Percentiles rank a stretch among this genome's conserved stretches.
These are phyloP conservation scores for Aegilops sharonensis DNA, from an alignment of 176 grass and related monocot species.

Conservation along the genomic window DNA sequence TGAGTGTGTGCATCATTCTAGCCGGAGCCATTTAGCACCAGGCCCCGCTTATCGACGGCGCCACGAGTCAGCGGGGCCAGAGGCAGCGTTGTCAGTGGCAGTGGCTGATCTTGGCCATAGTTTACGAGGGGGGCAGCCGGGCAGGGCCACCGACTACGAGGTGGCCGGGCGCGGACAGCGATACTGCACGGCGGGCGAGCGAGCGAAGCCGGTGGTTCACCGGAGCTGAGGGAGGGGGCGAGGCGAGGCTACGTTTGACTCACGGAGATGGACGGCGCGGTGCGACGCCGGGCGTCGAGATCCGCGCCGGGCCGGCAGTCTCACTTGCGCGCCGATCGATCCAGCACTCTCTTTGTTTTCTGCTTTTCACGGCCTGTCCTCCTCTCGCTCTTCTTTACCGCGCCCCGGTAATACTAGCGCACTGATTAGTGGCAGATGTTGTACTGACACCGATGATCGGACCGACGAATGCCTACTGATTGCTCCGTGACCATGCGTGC, in stretches of 20 bases:
- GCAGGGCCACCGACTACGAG: conserved; percentile 40
- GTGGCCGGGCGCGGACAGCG: conserved; percentile 31
- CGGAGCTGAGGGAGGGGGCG: not conserved
- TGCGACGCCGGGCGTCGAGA: conserved; percentile 14
- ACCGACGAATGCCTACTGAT: not conserved
- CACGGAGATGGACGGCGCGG: conserved; percentile 28
- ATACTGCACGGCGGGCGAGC: conserved; percentile 35
- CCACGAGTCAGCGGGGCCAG: not conserved
- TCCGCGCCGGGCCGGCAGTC: conserved; percentile 20
- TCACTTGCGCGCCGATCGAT: not conserved
- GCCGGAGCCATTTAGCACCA: not conserved
- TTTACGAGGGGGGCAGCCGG: too few relatives aligned
- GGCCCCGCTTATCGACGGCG: not conserved
- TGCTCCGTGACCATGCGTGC: not conserved
- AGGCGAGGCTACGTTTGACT: conserved; percentile 48
- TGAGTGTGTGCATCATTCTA: not conserved
- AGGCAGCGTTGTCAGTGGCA: too few relatives aligned
- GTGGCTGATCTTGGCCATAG: not conserved
- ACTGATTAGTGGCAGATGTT: not conserved
- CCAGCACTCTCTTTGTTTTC: not conserved
- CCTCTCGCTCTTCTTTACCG: conserved; percentile 31
- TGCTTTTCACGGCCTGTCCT: conserved; percentile 12
- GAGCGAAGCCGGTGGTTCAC: not conserved
- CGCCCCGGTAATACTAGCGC: conserved; percentile 17
- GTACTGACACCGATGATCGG: not conserved